Base-by-base conservation (phyloP, 208 protist species). In the Hexamita inflata region DNA sequence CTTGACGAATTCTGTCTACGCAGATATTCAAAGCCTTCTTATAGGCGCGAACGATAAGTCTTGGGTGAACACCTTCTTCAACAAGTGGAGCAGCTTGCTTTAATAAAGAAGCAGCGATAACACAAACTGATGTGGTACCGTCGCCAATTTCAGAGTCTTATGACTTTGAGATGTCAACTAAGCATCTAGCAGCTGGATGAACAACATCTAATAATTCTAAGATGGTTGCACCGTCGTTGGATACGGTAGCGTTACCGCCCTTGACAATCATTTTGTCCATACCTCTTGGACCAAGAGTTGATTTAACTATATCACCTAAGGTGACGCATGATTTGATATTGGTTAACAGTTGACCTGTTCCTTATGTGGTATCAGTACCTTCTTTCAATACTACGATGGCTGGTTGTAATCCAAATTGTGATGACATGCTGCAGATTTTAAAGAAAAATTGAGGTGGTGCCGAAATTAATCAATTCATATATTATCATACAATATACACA, bases 221-320 rank as follows among this genome's bases (percentile, higher is more conserved):
- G 58, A 99, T 96, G 24, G 96, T 99, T 0, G 97, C 96, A 59
- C 97, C 97, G 86, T 99, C 96, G 86, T 99, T 99, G 40, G 94
- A 97, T 78, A 99, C 98, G 15, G n/a, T 65, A n/a, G 74, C 53
- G 15, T 84, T 80, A 24, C 80, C 80, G 0, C 73, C 0, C 28
- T n/a, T 57, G 59, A 83, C 76, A 64, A 97, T 96, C 42, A 99
- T 87, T 86, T 99, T 99, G 83, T 99, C 97, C 95, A 99, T 98
- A 42, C 97, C 97, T 73, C 96, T 90, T 35, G 97, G 97, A 49
- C 94, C 94, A 9, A 95, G 83, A 29, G 92, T 95, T 32, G 90
- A 93, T n/a, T 86, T 77, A 2, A 94, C 78, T 53, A 89, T 88
- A 78, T 94, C 89, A 19, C 82, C 87, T 26, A 95, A 79, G 15